phyloP scores from a whole-genome alignment of 169 alveolate species.

The Plasmodium falciparum region DNA sequence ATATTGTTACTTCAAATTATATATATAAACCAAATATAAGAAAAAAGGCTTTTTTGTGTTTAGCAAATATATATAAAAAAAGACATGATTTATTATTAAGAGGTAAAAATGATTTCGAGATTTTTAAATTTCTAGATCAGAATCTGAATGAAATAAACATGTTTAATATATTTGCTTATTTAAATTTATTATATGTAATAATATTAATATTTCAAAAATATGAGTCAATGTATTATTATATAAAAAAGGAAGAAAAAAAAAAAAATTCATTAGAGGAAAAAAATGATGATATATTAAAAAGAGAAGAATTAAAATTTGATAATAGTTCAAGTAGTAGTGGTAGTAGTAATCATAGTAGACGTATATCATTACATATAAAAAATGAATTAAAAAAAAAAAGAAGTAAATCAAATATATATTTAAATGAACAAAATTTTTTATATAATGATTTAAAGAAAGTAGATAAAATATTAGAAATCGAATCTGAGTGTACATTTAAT shows the following conservation, averaged over 20 bases:
- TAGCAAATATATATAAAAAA: slow-evolving; percentile 80
- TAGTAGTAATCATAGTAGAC: background rate
- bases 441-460: slow-evolving; percentile 52
- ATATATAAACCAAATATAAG: slow-evolving; percentile 80
- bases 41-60: slow-evolving; percentile 87
- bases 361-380: slow-evolving; percentile 42
- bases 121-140: slow-evolving; percentile 77
- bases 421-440: slow-evolving; percentile 32
- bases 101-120: slow-evolving; percentile 77
- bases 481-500: slow-evolving; percentile 61
- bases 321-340: background rate
- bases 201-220: slow-evolving; percentile 66
- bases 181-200: slow-evolving; percentile 52
- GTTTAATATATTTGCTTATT: slow-evolving; percentile 35
- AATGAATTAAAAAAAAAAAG: slow-evolving; percentile 24
- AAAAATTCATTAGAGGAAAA: slow-evolving; percentile 1
- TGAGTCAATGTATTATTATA: slow-evolving; percentile 17
- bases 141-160: slow-evolving; percentile 48
- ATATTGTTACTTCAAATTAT: slow-evolving; percentile 76
- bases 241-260: slow-evolving; percentile 28
- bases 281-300: slow-evolving; percentile 15
- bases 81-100: slow-evolving; percentile 66
- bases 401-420: slow-evolving; percentile 1
- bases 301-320: slow-evolving; percentile 5
- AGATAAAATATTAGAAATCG: slow-evolving; percentile 56